Evolutionary conservation across 768 basidiomycete species (phyloP).

Genomic region (Cubamyces lactineus): DNA sequence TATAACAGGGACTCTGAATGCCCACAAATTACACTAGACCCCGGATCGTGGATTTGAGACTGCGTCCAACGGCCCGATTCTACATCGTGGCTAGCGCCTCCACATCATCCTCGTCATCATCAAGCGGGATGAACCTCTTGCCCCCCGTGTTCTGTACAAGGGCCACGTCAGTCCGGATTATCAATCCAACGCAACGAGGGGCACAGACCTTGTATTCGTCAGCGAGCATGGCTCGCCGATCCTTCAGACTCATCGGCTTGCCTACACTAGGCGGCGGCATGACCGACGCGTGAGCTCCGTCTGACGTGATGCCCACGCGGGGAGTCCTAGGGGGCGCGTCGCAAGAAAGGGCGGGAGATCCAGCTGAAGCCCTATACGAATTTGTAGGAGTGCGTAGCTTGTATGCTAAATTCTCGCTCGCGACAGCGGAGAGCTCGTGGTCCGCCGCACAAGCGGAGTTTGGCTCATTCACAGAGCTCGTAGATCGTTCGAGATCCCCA

Average conservation of each 20-base stretch:
- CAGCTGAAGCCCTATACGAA: too few species aligned
- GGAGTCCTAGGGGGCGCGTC: background rate
- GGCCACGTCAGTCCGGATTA: background rate
- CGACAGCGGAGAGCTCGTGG: too few species aligned
- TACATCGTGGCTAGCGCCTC: background rate
- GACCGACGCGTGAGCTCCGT: background rate
- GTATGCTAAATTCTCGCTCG: too few species aligned
- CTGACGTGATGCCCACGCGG: background rate
- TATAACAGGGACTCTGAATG: too few species aligned
- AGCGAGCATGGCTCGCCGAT: constrained; percentile 22
- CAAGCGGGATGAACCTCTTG: constrained; percentile 36
- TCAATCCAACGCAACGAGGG: background rate
- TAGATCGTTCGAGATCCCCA: too few species aligned
- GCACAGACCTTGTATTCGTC: constrained; percentile 18
- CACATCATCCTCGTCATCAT: constrained; percentile 36
- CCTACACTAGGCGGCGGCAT: background rate
- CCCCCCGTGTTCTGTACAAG: constrained; percentile 21
- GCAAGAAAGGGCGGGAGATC: background rate
- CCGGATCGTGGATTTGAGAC: too few species aligned
- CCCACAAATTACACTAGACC: too few species aligned
- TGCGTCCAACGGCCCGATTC: background rate
- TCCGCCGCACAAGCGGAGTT: too few species aligned
- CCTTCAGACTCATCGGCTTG: constrained; percentile 33
- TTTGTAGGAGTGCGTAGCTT: too few species aligned
- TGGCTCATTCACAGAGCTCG: too few species aligned